A percentile compares a stretch with the other conserved stretches of the same genome.
Evolutionary conservation across 306 rosid genomes (phyloP).

Genomic region (Rosa chinensis): DNA sequence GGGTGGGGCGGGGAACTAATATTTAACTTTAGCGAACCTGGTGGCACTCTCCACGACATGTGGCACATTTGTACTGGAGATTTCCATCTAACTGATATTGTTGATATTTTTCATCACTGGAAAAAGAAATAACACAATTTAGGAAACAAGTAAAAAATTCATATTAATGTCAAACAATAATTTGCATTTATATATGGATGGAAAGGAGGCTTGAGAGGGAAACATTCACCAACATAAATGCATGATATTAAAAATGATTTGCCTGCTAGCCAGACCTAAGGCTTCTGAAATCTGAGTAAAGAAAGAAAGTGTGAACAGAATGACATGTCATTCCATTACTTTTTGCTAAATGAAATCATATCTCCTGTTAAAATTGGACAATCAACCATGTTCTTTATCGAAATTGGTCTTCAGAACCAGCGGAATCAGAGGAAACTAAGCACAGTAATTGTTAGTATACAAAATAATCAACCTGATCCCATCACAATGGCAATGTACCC

Average conservation of each 20-base stretch:
- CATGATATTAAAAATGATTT: background rate
- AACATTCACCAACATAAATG: background rate
- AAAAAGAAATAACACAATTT: constrained; percentile 24
- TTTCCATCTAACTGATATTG: constrained; percentile 94
- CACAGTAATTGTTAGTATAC: constrained; percentile 4
- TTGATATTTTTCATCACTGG: constrained; percentile 88
- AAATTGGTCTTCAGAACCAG: background rate
- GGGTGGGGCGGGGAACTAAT: background rate
- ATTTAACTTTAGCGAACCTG: constrained; percentile 49
- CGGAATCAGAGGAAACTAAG: background rate
- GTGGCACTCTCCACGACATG: constrained; percentile 97
- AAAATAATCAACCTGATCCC: constrained; percentile 67
- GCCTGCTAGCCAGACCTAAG: background rate
- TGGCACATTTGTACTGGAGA: constrained; percentile 89
- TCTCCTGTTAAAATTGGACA: background rate
- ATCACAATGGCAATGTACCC: constrained; percentile 99
- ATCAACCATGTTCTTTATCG: too few species aligned
- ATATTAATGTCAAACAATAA: constrained; percentile 14
- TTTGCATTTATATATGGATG: background rate
- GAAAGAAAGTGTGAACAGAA: background rate
- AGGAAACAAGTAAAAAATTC: constrained; percentile 27
- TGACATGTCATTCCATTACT: background rate
- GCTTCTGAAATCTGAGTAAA: background rate
- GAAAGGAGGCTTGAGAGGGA: background rate
- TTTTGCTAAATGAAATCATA: background rate